Percentiles rank a stretch among this genome's conserved stretches.
phyloP scores from a whole-genome alignment of 768 basidiomycete genomes.

The Chiua virens region DNA sequence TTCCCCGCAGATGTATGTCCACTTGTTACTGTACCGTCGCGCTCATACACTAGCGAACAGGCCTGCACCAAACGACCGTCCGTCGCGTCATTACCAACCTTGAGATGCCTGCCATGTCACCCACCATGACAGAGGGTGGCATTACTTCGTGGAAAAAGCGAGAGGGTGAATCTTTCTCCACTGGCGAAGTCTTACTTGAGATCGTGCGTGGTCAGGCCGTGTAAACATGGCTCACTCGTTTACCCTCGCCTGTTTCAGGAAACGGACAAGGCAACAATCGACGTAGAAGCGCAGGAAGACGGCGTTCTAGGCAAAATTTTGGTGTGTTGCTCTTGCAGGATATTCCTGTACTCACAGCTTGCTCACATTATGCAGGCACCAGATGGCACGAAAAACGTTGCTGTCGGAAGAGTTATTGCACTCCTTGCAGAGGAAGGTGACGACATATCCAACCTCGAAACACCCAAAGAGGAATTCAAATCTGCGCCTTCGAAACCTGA shows the following conservation, averaged over 20 bases:
- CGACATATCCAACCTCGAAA: constrained; percentile 82
- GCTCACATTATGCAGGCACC: constrained; percentile 44
- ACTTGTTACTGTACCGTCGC: not conserved
- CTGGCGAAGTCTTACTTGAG: constrained; percentile 87
- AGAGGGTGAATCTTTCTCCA: constrained; percentile 74
- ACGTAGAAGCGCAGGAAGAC: constrained; percentile 98
- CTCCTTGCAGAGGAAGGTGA: constrained; percentile 95
- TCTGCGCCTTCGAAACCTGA: constrained; percentile 17
- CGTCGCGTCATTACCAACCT: constrained; percentile 70
- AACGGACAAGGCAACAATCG: constrained; percentile 95
- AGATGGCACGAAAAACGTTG: constrained; percentile 82
- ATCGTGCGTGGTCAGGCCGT: constrained; percentile 55
- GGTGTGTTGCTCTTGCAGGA: constrained; percentile 44
- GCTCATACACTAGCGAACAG: constrained; percentile 16
- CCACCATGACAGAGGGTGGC: constrained; percentile 95
- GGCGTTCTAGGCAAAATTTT: constrained; percentile 93
- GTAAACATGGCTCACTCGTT: not conserved
- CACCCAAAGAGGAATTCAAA: constrained; percentile 44
- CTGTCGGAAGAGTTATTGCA: constrained; percentile 88
- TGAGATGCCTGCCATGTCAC: constrained; percentile 96
- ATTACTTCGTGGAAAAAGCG: constrained; percentile 89
- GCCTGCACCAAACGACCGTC: constrained; percentile 49
- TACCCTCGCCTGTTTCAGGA: constrained; percentile 50
- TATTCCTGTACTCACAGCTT: not conserved
- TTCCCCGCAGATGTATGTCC: constrained; percentile 27